Evolutionary conservation across 2,329 filamentous ascomycete species (phyloP).

Genomic region (Verticillium isaacii): DNA sequence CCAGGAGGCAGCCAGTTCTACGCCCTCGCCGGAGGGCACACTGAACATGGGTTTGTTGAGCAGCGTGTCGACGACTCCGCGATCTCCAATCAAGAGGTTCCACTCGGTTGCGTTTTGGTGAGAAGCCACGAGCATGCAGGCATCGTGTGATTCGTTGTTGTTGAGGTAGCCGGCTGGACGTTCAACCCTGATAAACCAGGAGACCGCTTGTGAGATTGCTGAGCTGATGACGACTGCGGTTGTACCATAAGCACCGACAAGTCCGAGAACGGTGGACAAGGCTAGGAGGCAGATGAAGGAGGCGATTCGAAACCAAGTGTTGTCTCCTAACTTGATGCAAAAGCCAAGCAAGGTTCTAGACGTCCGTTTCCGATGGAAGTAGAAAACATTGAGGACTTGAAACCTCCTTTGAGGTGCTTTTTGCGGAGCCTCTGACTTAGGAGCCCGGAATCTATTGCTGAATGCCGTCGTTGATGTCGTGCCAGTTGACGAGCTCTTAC

Average conservation of each 20-base stretch:
- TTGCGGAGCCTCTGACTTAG: neutral
- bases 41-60: constrained; percentile 22
- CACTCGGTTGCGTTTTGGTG: constrained; percentile 20
- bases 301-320: neutral
- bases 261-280: neutral
- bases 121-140: constrained; percentile 20
- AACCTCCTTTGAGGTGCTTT: neutral
- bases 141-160: constrained; percentile 19
- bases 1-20: constrained; percentile 7
- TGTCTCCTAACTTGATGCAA: neutral
- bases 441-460: neutral
- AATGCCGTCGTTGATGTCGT: neutral
- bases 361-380: neutral
- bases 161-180: constrained; percentile 16
- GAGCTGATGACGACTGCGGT: constrained; percentile 13
- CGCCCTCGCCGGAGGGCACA: constrained; percentile 3
- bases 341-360: neutral
- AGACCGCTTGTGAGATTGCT: constrained; percentile 14
- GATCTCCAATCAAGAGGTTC: constrained; percentile 20
- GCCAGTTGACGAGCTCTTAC: neutral
- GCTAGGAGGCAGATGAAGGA: neutral
- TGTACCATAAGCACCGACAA: constrained; percentile 11
- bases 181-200: constrained; percentile 6
- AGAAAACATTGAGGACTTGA: neutral
- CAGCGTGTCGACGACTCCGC: constrained; percentile 18